phyloP scores from a whole-genome alignment of 345 rosid genomes.

The Eucalyptus sp. region DNA sequence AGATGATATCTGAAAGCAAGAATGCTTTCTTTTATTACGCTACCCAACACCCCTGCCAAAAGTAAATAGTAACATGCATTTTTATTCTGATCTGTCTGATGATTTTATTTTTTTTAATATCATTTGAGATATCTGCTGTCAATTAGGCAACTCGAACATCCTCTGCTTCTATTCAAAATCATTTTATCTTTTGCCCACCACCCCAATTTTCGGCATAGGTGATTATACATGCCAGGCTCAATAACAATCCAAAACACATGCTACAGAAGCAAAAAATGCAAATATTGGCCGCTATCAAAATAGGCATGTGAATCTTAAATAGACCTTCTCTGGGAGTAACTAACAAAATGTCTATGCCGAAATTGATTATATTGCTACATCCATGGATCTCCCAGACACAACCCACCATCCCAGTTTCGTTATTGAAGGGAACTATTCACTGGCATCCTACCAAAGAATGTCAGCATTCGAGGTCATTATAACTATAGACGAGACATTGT shows the following conservation, averaged over 20 bases:
- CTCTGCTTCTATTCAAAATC: not conserved
- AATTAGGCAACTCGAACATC: not conserved
- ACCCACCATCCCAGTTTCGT: not conserved
- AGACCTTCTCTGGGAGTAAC: not conserved
- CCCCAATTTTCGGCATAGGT: not conserved
- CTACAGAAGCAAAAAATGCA: not conserved
- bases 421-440: not conserved
- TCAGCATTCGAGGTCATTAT: not conserved
- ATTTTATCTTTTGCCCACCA: not conserved
- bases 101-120: not conserved
- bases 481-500: not conserved
- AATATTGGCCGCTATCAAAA: not conserved
- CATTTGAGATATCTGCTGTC: not conserved
- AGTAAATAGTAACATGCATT: not conserved
- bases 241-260: not conserved
- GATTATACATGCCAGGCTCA: not conserved
- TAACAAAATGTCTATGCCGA: not conserved
- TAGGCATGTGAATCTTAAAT: not conserved
- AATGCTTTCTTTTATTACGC: not conserved
- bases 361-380: not conserved
- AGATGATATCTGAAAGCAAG: not conserved
- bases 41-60: not conserved
- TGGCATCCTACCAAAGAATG: not conserved
- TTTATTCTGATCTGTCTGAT: not conserved
- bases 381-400: not conserved